Evolutionary conservation across 345 rosid species (phyloP), one percentile per base, ranked within the genome.

Genomic region (Camelina neglecta): DNA sequence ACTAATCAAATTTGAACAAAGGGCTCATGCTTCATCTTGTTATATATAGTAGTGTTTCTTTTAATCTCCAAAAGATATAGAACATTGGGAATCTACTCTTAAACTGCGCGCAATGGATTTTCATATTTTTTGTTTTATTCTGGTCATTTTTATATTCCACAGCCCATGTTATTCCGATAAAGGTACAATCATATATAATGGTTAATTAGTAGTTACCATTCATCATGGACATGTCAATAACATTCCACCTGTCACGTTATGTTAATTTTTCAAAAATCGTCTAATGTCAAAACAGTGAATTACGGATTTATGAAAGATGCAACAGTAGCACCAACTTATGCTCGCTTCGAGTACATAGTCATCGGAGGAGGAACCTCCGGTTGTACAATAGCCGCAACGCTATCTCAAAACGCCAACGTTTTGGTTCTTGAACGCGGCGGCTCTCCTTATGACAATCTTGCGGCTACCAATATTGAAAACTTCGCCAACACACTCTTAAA

Each of bases 331-430:
- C 88, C 96, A 4, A 16, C 21, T 9, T 11, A 24, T 36, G 41
- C 73, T 3, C 63, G 33, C 72, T 79, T 78, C 18, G 98, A 90
- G 81, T 93, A 90, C 87, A 87, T 93, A 65, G 60, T 90, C 36
- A 69, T 93, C 39, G 98, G 94, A 2, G 96, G 96, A 33, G 97
- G 98, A 59, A 90, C 97, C 9, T 66, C 89, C 0, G 93, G 93
- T 7, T 90, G 93, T 51, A 84, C 97, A 4, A 69, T 92, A 35
- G 97, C 96, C 0, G 93, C 92, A 21, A 90, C 96, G 0, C 89
- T 88, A 2, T 87, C 96, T 0, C 64, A 49, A 60, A 82, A 79
- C 13, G 87, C 89, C 0, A 75, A 45, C 26, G 90, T 93, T 74
- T 71, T 93, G 50, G 69, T 93, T 58, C 88, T 93, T 0, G 94